A percentile compares a stretch with the other conserved stretches of the same genome.
phyloP scores from a whole-genome alignment of 495 filamentous ascomycete genomes.

The Tuber umbilicatum region DNA sequence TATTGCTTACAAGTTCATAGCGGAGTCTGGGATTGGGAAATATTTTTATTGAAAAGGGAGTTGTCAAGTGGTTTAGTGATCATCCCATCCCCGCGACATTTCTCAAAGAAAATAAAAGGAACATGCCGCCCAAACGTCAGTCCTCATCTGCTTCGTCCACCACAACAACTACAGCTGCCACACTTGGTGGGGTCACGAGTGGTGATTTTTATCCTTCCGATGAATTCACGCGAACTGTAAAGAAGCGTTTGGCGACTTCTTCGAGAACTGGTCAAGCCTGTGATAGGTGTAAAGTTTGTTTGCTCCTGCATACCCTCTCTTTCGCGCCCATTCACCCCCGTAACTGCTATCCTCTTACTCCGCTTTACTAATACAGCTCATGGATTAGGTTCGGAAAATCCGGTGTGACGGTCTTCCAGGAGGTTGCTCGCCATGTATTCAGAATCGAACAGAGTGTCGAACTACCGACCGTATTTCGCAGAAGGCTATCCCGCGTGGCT shows the following conservation, averaged over 20 bases:
- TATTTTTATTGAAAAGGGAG: constrained; percentile 14
- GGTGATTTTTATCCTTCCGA: constrained; percentile 45
- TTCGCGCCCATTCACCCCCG: constrained; percentile 5
- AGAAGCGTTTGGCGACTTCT: constrained; percentile 57
- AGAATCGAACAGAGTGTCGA: constrained; percentile 63
- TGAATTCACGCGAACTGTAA: constrained; percentile 63
- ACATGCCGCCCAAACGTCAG: constrained; percentile 36
- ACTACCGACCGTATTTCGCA: constrained; percentile 85
- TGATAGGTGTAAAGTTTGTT: constrained; percentile 75
- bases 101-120: constrained; percentile 11
- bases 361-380: constrained; percentile 11
- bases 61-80: constrained; percentile 23
- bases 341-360: constrained; percentile 8
- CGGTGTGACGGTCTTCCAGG: constrained; percentile 66
- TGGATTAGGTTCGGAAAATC: constrained; percentile 67
- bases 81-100: constrained; percentile 16
- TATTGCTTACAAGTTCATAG: constrained; percentile 11
- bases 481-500: constrained; percentile 68
- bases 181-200: constrained; percentile 23
- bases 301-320: constrained; percentile 18
- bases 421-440: constrained; percentile 69
- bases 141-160: constrained; percentile 32
- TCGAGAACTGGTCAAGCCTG: constrained; percentile 79
- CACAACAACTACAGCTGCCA: constrained; percentile 23
- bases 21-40: constrained; percentile 17